phyloP scores from a whole-genome alignment of 352 stramenopile genomes.

The Phytophthora macrochlamydospora region DNA sequence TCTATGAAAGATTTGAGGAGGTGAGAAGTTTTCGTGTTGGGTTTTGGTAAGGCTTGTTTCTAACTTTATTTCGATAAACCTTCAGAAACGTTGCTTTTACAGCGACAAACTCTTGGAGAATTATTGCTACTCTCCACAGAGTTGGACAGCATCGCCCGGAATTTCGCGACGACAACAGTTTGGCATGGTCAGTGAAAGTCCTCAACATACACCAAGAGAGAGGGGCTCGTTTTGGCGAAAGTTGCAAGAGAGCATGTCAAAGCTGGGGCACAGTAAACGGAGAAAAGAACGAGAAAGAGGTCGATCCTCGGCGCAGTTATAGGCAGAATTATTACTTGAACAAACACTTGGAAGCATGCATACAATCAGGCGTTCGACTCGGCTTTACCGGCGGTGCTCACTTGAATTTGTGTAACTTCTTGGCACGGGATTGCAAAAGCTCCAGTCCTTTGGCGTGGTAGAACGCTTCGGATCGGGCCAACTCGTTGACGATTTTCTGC shows the following conservation, averaged over 20 bases:
- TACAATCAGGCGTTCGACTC: not conserved
- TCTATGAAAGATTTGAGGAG: constrained; percentile 83
- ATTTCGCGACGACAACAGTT: constrained; percentile 75
- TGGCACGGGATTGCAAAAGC: constrained; percentile 65
- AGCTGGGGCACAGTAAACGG: constrained; percentile 59
- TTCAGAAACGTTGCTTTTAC: constrained; percentile 78
- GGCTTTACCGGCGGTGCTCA: constrained; percentile 15
- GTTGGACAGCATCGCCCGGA: constrained; percentile 80
- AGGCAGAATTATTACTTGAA: constrained; percentile 7
- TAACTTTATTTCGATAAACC: constrained; percentile 7
- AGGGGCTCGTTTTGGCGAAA: constrained; percentile 78
- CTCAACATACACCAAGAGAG: constrained; percentile 37
- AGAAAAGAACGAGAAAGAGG: constrained; percentile 54
- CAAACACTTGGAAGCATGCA: not conserved
- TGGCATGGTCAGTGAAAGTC: constrained; percentile 64
- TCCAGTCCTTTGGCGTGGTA: constrained; percentile 83
- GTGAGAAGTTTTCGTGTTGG: constrained; percentile 28
- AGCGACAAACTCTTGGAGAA: constrained; percentile 85
- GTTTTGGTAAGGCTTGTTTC: not conserved
- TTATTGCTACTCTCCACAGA: constrained; percentile 84
- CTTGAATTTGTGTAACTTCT: constrained; percentile 43
- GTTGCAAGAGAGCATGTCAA: constrained; percentile 70
- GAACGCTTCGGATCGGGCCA: constrained; percentile 75
- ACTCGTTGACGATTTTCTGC: constrained; percentile 77
- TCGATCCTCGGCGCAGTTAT: constrained; percentile 28